phyloP scores from a whole-genome alignment of 2,329 filamentous ascomycete species.

The Microcera coccophila region DNA sequence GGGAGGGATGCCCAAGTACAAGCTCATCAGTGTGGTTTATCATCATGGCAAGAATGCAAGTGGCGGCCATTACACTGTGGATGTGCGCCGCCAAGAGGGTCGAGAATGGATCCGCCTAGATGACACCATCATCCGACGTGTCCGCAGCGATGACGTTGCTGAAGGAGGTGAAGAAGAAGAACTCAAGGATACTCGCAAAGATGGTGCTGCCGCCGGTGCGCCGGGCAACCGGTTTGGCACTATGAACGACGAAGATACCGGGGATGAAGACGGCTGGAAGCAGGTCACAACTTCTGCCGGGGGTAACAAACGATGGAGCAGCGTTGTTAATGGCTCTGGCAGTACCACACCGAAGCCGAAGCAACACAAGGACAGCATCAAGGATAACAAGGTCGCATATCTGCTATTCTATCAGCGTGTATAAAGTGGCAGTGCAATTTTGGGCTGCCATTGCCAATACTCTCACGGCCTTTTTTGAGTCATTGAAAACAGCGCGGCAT shows the following conservation, averaged over 20 bases:
- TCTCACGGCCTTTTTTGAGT: background rate
- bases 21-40: constrained; percentile 85
- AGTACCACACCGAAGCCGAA: constrained; percentile 50
- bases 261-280: constrained; percentile 75
- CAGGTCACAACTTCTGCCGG: constrained; percentile 64
- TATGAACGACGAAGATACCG: constrained; percentile 62
- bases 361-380: constrained; percentile 61
- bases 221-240: constrained; percentile 71
- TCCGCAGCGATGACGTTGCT: constrained; percentile 84
- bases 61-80: constrained; percentile 96
- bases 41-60: constrained; percentile 97
- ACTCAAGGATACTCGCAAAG: constrained; percentile 47
- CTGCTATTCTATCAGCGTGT: constrained; percentile 90
- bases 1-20: constrained; percentile 73
- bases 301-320: constrained; percentile 67
- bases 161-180: constrained; percentile 80
- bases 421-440: constrained; percentile 28
- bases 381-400: constrained; percentile 96
- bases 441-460: no score
- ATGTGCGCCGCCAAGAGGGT: constrained; percentile 90
- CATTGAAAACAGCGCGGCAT: constrained; percentile 22
- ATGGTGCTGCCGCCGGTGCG: constrained; percentile 29
- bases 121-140: constrained; percentile 82
- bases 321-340: constrained; percentile 59
- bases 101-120: constrained; percentile 94